Evolutionary conservation across 306 rosid genomes (phyloP).

Genomic region (Acmispon strigosus): DNA sequence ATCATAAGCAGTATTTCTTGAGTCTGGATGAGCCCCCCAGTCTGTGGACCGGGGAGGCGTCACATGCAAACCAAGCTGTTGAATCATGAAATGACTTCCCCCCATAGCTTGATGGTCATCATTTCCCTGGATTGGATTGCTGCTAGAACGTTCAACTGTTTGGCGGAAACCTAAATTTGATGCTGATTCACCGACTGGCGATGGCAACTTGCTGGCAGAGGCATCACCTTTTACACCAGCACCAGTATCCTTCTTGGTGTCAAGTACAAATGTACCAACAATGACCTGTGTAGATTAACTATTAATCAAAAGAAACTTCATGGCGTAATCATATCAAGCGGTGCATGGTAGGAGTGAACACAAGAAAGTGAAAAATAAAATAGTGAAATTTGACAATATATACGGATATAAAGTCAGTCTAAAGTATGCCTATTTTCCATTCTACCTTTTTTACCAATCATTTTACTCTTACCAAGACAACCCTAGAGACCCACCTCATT

Average conservation of each 20-base stretch:
- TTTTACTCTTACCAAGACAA: not conserved
- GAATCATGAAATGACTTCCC: constrained; percentile 74
- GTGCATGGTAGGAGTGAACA: not conserved
- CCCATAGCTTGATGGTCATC: constrained; percentile 68
- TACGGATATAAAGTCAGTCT: not conserved
- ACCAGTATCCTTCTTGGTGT: constrained; percentile 56
- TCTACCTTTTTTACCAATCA: not conserved
- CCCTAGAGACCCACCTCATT: not conserved
- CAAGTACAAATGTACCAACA: constrained; percentile 72
- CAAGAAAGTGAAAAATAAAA: not conserved
- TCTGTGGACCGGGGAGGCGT: constrained; percentile 53
- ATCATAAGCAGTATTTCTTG: constrained; percentile 51
- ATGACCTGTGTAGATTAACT: constrained; percentile 55
- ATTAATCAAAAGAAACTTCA: constrained; percentile 6
- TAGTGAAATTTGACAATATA: constrained; percentile 5
- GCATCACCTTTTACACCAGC: constrained; percentile 55
- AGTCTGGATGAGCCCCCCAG: constrained; percentile 64
- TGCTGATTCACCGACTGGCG: constrained; percentile 46
- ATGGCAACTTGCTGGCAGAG: constrained; percentile 60
- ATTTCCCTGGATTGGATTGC: constrained; percentile 52
- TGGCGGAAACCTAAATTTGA: constrained; percentile 58
- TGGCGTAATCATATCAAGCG: not conserved
- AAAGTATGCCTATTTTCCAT: not conserved
- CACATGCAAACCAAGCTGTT: constrained; percentile 59
- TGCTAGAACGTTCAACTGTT: constrained; percentile 49